Conservation (phyloP, 306 rosid species). For the Cucurbita moschata region DNA sequence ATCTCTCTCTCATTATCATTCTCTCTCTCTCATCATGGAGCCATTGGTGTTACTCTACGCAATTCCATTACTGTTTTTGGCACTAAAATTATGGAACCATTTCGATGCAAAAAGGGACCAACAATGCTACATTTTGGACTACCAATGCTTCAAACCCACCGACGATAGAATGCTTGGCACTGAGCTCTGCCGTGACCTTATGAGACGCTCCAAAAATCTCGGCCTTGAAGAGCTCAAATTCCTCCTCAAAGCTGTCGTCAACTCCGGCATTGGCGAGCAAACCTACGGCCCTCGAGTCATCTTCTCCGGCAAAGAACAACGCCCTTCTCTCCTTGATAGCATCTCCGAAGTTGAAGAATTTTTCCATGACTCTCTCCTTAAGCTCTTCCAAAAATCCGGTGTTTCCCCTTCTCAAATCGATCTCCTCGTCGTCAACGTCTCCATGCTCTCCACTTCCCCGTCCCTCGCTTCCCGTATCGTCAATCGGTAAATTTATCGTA, state of each 20-base stretch:
- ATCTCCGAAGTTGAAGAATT: conserved; percentile 66
- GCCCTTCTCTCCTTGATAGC: conserved; percentile 33
- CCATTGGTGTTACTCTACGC: conserved; percentile 23
- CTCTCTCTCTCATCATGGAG: conserved; percentile 33
- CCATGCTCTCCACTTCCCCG: conserved; percentile 45
- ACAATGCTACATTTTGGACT: conserved; percentile 61
- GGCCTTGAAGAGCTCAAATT: conserved; percentile 61
- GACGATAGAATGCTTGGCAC: conserved; percentile 70
- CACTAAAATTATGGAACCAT: conserved; percentile 38
- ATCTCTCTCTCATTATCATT: not conserved
- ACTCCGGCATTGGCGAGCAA: conserved; percentile 84
- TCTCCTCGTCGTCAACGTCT: conserved; percentile 68
- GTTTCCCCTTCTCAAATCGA: conserved; percentile 54
- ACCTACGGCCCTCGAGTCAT: conserved; percentile 69
- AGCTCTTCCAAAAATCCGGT: conserved; percentile 29
- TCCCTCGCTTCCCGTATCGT: conserved; percentile 47
- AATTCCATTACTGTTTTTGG: conserved; percentile 20
- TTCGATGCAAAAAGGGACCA: conserved; percentile 32
- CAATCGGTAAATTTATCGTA: conserved; percentile 1
- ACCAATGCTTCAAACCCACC: conserved; percentile 52
- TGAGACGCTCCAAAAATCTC: conserved; percentile 26
- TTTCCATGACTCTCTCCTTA: conserved; percentile 37
- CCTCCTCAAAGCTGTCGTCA: conserved; percentile 75
- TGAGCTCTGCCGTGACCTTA: conserved; percentile 31
- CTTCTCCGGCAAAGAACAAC: conserved; percentile 33